Conservation (phyloP, 2,329 filamentous ascomycete species). For the Talaromyces sp. region DNA sequence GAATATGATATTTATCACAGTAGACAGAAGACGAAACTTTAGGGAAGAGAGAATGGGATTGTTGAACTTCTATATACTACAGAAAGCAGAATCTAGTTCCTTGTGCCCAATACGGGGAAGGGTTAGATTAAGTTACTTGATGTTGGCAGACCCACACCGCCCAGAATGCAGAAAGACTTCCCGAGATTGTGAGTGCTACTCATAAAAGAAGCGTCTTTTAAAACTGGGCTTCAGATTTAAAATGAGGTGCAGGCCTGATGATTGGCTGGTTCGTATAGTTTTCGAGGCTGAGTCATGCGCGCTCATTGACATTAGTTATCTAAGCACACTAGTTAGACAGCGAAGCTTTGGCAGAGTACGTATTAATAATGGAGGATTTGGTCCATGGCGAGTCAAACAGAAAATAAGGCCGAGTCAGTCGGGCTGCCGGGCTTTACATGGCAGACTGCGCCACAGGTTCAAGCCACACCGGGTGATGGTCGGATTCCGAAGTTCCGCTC, state of each 20-base stretch:
- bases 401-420: neutral
- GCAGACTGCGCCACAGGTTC: neutral
- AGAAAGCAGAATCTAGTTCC: neutral
- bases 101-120: neutral
- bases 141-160: neutral
- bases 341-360: too few species aligned
- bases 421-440: neutral
- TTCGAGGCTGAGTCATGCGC: neutral
- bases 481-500: constrained; percentile 15
- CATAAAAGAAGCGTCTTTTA: neutral
- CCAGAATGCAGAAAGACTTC: neutral
- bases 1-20: neutral
- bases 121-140: neutral
- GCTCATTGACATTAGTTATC: neutral
- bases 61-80: neutral
- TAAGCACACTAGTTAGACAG: too few species aligned
- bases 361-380: neutral
- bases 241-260: neutral
- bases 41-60: neutral
- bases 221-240: neutral
- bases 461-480: neutral
- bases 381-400: neutral
- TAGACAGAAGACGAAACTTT: neutral
- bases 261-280: neutral
- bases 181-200: neutral